Base-by-base conservation (phyloP, 495 filamentous ascomycete species). In the Jackrogersella multiformis region DNA sequence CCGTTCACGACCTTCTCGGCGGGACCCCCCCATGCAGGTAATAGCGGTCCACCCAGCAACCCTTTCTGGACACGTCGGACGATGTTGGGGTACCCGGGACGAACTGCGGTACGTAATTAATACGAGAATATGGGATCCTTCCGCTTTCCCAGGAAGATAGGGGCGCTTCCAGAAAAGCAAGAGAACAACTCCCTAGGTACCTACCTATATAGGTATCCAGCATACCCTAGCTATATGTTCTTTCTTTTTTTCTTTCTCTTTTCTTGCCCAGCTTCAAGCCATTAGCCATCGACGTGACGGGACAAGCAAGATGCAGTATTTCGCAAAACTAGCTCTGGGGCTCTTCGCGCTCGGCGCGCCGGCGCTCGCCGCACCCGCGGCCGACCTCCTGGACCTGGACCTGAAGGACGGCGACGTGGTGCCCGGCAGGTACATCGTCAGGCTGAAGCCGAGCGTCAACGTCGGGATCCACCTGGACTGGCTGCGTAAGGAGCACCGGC, bases 391-490 rank as follows among this genome's bases (percentile, higher is more conserved):
- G n/a, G 41, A 34, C 12, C 39, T 57, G n/a, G 41, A 34, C 16
- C 30, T 65, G 18, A 15, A 64, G 16, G 56, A 63, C 16, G 72
- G 68, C 48, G 57, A 73, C 20, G 35, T 79, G 38, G 62, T 86
- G 6, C 75, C 78, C 9, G 75, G 77, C 58, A 81, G 78, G 63
- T 87, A 85, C 73, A 84, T 87, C 60, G 78, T 87, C 55, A 80
- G 83, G 64, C 76, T 87, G 70, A 85, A 83, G 62, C 77, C 80
- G 3, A 42, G 44, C 34, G 58, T 63, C 7, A 58, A 68, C 9
- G 20, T 52, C 10, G 26, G 57, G 0, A 20, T 23, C 20, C 58
- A 77, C 16, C 59, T 76, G 20, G 44, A 49, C 13, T 71, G 68
- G 59, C 54, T 76, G 23, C 52, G 41, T 45, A 56, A 73, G 42